Evolutionary conservation across 1,284 basidiomycete genomes (phyloP).

Genomic region (Dichomitus squalens): DNA sequence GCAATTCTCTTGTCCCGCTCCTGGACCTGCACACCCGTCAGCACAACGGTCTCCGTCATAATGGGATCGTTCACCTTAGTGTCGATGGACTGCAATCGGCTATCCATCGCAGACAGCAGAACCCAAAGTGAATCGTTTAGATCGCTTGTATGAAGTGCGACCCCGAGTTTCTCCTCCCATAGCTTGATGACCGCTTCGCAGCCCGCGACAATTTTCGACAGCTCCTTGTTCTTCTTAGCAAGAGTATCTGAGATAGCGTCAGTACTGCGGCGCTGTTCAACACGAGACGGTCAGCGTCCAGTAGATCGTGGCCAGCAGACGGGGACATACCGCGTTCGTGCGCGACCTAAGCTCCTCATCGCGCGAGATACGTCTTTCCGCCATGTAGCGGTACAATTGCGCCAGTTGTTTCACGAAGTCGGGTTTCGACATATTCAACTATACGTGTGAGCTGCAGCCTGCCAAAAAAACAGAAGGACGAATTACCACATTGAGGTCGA

Average conservation of each 20-base stretch:
- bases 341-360: neutral
- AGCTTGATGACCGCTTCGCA: neutral
- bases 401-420: neutral
- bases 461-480: too few relatives aligned
- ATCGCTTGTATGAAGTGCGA: neutral
- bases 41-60: neutral
- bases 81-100: neutral
- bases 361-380: neutral
- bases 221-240: neutral
- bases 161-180: neutral
- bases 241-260: neutral
- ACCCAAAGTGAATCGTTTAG: neutral
- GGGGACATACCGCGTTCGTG: neutral
- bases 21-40: neutral
- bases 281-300: too few relatives aligned
- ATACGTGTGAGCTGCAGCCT: too few relatives aligned
- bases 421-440: conserved; percentile 2
- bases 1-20: neutral
- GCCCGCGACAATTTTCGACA: neutral
- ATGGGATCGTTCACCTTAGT: neutral
- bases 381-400: neutral
- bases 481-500: too few relatives aligned
- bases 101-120: neutral
- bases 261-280: neutral
- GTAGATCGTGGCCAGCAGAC: neutral